A percentile compares a stretch with the other conserved stretches of the same genome.
Evolutionary conservation across 1,139 yeast species (phyloP).

Genomic region (Spencermartinsiella ligniputridi): DNA sequence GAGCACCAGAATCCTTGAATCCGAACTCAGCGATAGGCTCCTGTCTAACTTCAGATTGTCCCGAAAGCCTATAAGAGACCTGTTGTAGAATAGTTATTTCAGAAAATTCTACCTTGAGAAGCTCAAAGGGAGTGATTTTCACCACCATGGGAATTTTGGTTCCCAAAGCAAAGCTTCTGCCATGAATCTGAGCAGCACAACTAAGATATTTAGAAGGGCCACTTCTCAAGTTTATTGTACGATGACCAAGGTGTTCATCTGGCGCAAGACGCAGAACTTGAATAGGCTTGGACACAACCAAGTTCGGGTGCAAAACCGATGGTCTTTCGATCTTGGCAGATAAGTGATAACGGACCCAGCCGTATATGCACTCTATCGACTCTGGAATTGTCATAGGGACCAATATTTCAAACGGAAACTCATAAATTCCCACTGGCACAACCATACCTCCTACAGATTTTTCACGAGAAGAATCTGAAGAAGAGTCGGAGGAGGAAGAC

Average conservation of each 20-base stretch:
- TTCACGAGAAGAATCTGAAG: not conserved
- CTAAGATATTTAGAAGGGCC: not conserved
- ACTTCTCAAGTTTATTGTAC: not conserved
- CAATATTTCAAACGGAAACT: conserved; percentile 81
- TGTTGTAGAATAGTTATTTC: not conserved
- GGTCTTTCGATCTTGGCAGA: not conserved
- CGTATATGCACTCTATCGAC: conserved; percentile 72
- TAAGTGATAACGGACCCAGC: not conserved
- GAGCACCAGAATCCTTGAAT: not conserved
- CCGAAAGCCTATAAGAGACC: not conserved
- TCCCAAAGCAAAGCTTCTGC: not conserved
- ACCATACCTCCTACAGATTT: conserved; percentile 7
- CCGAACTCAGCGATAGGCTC: not conserved
- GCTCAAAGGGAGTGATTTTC: not conserved
- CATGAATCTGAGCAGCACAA: not conserved
- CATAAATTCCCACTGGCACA: conserved; percentile 61
- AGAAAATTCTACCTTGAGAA: not conserved
- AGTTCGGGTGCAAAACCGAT: not conserved
- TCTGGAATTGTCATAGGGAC: conserved; percentile 84
- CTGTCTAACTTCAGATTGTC: not conserved
- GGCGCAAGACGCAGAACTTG: not conserved
- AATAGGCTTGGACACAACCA: not conserved
- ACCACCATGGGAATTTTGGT: not conserved
- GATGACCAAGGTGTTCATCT: not conserved
- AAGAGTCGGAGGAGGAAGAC: not conserved